Evolutionary conservation across 2,329 filamentous ascomycete genomes (phyloP).

Genomic region (Alternaria arborescens): DNA sequence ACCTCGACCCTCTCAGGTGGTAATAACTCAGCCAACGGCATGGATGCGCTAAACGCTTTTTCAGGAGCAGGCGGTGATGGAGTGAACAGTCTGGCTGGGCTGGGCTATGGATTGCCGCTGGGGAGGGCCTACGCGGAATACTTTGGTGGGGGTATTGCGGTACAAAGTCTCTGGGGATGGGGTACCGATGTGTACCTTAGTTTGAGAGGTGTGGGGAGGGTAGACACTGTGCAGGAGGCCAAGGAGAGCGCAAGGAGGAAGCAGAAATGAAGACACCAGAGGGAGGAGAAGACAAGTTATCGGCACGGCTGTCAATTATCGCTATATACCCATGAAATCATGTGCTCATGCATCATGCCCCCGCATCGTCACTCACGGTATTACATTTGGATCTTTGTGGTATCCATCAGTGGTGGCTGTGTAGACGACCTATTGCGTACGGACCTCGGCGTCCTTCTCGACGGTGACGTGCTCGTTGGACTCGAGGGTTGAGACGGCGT

Average conservation of each 20-base stretch:
- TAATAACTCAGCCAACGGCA: conserved; percentile 40
- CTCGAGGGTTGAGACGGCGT: conserved; percentile 71
- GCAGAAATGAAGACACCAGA: conserved; percentile 4
- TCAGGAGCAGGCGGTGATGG: conserved; percentile 74
- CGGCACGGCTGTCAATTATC: conserved; percentile 1
- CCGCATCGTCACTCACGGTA: neutral
- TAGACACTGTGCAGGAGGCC: conserved; percentile 30
- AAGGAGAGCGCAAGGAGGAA: conserved; percentile 7
- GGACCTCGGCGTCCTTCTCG: conserved; percentile 76
- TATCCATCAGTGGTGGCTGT: conserved; percentile 10
- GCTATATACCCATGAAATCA: conserved; percentile 13
- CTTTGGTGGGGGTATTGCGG: conserved; percentile 91
- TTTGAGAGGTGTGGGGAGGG: conserved; percentile 65
- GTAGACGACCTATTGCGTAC: conserved; percentile 68
- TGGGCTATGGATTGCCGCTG: conserved; percentile 91
- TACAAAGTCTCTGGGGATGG: conserved; percentile 98
- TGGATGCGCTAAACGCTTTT: conserved; percentile 78
- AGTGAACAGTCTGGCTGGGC: conserved; percentile 82
- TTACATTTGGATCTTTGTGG: conserved; percentile 17
- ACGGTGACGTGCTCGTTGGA: conserved; percentile 78
- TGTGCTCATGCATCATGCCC: conserved; percentile 6
- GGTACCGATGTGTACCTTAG: conserved; percentile 75
- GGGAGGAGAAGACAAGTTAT: neutral
- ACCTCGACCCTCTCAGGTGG: conserved; percentile 56
- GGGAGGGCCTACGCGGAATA: conserved; percentile 96